These are phyloP conservation scores for Talaromyces thailandensis DNA, from an alignment of 495 filamentous ascomycete species.

Conservation along the genomic window DNA sequence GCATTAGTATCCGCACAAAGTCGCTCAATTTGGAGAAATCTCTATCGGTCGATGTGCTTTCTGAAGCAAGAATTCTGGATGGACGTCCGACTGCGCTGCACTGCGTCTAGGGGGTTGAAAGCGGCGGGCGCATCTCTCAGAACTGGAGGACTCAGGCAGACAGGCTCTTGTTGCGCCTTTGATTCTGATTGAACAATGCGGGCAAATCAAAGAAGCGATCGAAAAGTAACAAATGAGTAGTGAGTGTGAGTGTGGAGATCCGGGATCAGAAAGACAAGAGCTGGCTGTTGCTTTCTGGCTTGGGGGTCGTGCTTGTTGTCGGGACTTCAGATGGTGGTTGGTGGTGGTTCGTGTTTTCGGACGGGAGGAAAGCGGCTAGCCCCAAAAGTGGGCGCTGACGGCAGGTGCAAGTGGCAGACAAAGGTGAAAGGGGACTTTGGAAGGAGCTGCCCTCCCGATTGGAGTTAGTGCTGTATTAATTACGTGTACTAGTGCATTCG, in stretches of 20 bases:
- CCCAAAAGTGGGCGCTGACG: neutral
- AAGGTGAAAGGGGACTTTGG: neutral
- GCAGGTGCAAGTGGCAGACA: neutral
- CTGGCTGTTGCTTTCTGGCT: neutral
- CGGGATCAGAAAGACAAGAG: neutral
- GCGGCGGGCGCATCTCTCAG: neutral
- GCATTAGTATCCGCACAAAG: neutral
- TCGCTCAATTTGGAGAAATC: neutral
- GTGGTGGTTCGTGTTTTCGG: neutral
- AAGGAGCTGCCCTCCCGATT: neutral
- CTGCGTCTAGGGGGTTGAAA: neutral
- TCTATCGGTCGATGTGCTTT: neutral
- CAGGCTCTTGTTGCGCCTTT: neutral
- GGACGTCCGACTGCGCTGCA: neutral
- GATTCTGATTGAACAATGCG: neutral
- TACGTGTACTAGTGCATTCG: neutral
- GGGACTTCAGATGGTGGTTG: neutral
- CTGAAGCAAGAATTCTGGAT: neutral
- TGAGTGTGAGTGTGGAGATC: neutral
- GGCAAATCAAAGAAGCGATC: neutral
- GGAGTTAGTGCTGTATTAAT: neutral
- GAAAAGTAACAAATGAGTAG: neutral
- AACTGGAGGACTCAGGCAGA: neutral
- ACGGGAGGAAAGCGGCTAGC: neutral
- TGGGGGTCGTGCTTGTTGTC: neutral